Evolutionary conservation across 1,139 yeast species (phyloP).

Genomic region (Hyphopichia wangnamkhiaoensis): DNA sequence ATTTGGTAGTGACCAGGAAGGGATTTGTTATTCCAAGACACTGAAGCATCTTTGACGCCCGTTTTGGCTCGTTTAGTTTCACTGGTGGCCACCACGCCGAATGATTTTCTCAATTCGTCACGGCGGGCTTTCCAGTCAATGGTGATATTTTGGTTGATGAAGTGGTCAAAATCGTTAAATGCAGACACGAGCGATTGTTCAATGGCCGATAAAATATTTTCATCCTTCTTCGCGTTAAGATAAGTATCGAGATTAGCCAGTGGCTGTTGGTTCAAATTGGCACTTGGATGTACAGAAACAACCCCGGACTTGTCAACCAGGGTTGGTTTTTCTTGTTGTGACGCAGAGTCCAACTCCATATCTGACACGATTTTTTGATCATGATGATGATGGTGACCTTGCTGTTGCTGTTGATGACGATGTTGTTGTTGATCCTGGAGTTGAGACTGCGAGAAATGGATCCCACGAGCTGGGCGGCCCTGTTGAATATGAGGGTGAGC

Average conservation of each 20-base stretch:
- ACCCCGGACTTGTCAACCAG: neutral
- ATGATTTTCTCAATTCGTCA: constrained; percentile 67
- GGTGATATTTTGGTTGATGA: constrained; percentile 69
- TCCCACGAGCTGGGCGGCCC: too few species aligned
- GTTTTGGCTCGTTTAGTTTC: constrained; percentile 20
- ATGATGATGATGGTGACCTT: neutral
- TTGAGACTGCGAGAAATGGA: too few species aligned
- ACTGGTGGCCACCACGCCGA: constrained; percentile 46
- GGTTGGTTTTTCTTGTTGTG: constrained; percentile 5
- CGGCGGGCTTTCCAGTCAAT: constrained; percentile 84
- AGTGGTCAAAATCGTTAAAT: constrained; percentile 79
- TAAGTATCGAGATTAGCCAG: constrained; percentile 49
- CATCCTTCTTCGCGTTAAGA: constrained; percentile 72
- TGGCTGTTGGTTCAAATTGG: constrained; percentile 3
- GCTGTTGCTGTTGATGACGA: neutral
- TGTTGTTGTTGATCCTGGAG: too few species aligned
- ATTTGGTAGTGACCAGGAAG: constrained; percentile 37
- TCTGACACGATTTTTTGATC: too few species aligned
- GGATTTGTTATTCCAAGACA: constrained; percentile 38
- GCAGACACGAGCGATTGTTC: constrained; percentile 78
- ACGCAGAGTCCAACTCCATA: too few species aligned
- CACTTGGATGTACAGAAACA: neutral
- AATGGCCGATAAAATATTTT: constrained; percentile 77
- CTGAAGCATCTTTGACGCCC: constrained; percentile 11
- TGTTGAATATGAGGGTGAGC: neutral